These are phyloP conservation scores for Polytolypa hystricis DNA, from an alignment of 2,329 filamentous ascomycete species.

Conservation along the genomic window DNA sequence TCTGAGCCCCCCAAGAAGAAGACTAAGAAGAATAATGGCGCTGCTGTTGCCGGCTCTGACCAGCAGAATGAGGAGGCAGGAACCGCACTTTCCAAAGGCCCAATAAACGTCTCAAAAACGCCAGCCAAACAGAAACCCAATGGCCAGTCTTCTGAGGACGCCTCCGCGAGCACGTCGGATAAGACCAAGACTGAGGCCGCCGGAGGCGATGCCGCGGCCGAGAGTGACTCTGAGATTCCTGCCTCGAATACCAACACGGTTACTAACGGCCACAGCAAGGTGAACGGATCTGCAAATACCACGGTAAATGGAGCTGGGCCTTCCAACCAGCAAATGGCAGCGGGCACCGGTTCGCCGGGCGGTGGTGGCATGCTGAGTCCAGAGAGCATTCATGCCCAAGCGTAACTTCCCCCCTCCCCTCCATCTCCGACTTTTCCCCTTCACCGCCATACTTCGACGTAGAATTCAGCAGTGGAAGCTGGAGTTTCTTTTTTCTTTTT, in stretches of 20 bases:
- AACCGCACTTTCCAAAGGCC: slow-evolving; percentile 22
- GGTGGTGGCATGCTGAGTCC: slow-evolving; percentile 70
- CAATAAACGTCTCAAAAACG: slow-evolving; percentile 23
- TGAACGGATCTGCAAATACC: slow-evolving; percentile 29
- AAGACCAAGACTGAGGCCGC: slow-evolving; percentile 7
- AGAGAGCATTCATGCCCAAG: slow-evolving; percentile 54
- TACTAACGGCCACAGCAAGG: slow-evolving; percentile 14
- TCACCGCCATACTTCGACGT: too few relatives aligned
- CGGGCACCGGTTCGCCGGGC: slow-evolving; percentile 4
- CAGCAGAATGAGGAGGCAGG: slow-evolving; percentile 21
- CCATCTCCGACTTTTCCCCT: too few relatives aligned
- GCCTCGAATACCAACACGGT: slow-evolving; percentile 7
- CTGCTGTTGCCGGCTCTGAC: slow-evolving; percentile 21
- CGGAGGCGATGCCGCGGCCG: neutral
- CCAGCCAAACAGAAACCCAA: slow-evolving; percentile 44
- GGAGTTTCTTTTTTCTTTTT: too few relatives aligned
- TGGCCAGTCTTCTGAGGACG: slow-evolving; percentile 10
- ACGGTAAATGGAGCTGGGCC: slow-evolving; percentile 47
- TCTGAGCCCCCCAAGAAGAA: slow-evolving; percentile 34
- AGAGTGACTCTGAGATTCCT: slow-evolving; percentile 1
- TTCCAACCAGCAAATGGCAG: slow-evolving; percentile 47
- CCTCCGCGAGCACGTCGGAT: slow-evolving; percentile 8
- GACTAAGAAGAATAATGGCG: slow-evolving; percentile 30
- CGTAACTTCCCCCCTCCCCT: too few relatives aligned
- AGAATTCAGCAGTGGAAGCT: too few relatives aligned